Conservation (phyloP, 2,329 filamentous ascomycete genomes). For the Fusarium beomiforme region DNA sequence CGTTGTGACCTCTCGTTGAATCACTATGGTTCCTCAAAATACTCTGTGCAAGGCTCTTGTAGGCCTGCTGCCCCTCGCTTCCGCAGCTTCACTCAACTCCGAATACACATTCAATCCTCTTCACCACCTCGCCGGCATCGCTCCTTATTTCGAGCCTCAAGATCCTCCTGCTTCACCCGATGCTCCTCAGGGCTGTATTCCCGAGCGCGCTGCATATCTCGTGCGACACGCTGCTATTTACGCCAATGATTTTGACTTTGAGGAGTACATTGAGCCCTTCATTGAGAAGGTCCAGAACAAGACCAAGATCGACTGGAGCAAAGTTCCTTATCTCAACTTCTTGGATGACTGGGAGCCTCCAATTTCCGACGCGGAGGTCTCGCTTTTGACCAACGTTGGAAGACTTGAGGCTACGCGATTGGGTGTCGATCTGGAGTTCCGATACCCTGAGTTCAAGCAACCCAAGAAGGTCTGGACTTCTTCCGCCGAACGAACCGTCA, state of each 20-base stretch:
- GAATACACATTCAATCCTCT: conserved; percentile 63
- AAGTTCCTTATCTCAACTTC: conserved; percentile 65
- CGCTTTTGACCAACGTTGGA: conserved; percentile 70
- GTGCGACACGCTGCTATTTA: conserved; percentile 70
- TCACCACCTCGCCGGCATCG: conserved; percentile 64
- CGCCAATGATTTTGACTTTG: conserved; percentile 68
- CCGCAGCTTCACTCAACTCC: conserved; percentile 51
- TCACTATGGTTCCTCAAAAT: conserved; percentile 22
- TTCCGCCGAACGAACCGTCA: conserved; percentile 68
- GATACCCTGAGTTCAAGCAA: conserved; percentile 63
- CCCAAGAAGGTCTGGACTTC: conserved; percentile 70
- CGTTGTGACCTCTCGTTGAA: background rate
- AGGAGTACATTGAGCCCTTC: conserved; percentile 66
- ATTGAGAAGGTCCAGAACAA: conserved; percentile 68
- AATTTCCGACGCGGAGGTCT: conserved; percentile 64
- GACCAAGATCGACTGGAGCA: conserved; percentile 64
- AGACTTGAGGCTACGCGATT: conserved; percentile 68
- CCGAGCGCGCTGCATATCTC: conserved; percentile 63
- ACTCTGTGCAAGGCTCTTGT: conserved; percentile 9
- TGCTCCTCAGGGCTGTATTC: conserved; percentile 60
- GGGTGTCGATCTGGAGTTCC: conserved; percentile 66
- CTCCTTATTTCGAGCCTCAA: conserved; percentile 66
- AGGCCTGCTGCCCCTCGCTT: conserved; percentile 16
- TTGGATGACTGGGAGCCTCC: conserved; percentile 66
- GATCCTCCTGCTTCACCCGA: conserved; percentile 51